Evolutionary conservation across 2,329 filamentous ascomycete genomes (phyloP).

Genomic region (Fusarium sambucinum): DNA sequence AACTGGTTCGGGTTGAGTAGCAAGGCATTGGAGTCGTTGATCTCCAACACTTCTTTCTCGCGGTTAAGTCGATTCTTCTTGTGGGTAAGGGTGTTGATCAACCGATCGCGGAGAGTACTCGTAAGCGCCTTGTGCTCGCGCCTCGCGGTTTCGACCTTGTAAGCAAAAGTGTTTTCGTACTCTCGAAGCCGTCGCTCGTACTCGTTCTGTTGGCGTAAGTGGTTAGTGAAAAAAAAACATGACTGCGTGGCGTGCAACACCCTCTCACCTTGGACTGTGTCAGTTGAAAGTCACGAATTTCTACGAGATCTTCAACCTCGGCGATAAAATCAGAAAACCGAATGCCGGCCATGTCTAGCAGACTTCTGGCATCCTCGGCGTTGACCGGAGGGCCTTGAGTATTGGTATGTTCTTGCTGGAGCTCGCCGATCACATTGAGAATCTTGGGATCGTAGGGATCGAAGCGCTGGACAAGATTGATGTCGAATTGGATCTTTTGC

Average conservation of each 20-base stretch:
- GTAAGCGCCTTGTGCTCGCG: constrained; percentile 71
- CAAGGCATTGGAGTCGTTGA: constrained; percentile 73
- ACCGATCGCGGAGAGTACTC: constrained; percentile 72
- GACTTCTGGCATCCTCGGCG: constrained; percentile 62
- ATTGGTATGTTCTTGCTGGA: constrained; percentile 68
- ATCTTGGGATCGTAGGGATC: constrained; percentile 81
- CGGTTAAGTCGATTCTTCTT: constrained; percentile 74
- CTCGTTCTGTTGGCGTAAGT: constrained; percentile 62
- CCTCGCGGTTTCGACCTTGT: constrained; percentile 72
- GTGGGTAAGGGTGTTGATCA: constrained; percentile 73
- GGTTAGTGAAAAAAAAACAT: constrained; percentile 31
- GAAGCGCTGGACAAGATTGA: constrained; percentile 85
- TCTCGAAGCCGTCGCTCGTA: constrained; percentile 72
- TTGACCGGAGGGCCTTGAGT: constrained; percentile 56
- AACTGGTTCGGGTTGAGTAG: constrained; percentile 77
- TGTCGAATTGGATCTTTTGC: constrained; percentile 91
- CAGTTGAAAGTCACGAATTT: constrained; percentile 86
- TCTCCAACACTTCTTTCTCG: constrained; percentile 76
- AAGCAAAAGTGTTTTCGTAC: constrained; percentile 69
- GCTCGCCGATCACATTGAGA: constrained; percentile 76
- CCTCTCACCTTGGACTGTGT: constrained; percentile 80
- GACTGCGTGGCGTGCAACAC: constrained; percentile 4
- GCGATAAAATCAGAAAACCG: constrained; percentile 88
- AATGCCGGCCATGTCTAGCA: constrained; percentile 82
- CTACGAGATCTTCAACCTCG: constrained; percentile 87